These are phyloP conservation scores for Phytophthora melonis DNA, from an alignment of 352 stramenopile species.

Conservation along the genomic window DNA sequence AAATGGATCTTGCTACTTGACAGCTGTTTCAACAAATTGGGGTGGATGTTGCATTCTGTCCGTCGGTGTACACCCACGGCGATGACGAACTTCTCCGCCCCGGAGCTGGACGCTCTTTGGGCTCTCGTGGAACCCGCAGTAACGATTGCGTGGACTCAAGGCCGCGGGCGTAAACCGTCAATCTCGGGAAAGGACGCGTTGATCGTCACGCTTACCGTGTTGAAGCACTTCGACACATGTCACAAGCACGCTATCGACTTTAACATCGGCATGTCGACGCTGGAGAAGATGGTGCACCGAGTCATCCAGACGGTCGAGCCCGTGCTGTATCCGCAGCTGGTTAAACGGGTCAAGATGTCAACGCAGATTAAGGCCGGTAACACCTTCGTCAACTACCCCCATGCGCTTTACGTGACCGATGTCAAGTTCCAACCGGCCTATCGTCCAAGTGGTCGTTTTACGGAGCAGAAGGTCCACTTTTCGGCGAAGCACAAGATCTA, in stretches of 20 bases:
- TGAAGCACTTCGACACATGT: slow-evolving; percentile 19
- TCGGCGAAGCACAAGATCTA: not conserved
- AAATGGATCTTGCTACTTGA: too few species aligned
- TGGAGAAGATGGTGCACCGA: slow-evolving; percentile 8
- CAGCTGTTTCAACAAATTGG: too few species aligned
- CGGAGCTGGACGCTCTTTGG: not conserved
- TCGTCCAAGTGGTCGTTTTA: not conserved
- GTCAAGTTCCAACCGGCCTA: not conserved
- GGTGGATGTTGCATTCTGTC: too few species aligned
- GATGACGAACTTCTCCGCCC: not conserved
- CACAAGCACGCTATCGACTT: slow-evolving; percentile 10
- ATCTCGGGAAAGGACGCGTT: not conserved
- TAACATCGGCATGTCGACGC: not conserved
- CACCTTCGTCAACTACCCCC: not conserved
- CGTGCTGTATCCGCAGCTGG: not conserved
- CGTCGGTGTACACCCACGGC: too few species aligned
- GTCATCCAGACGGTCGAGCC: not conserved
- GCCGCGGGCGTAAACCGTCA: not conserved
- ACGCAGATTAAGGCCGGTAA: not conserved
- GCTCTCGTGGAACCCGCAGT: not conserved
- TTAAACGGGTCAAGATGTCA: not conserved
- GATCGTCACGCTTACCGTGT: not conserved
- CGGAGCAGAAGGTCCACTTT: not conserved
- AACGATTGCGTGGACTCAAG: not conserved
- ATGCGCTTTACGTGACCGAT: not conserved